A percentile compares a stretch with the other conserved stretches of the same genome.
These are phyloP conservation scores for Hypomyces rosellus DNA, from an alignment of 2,329 filamentous ascomycete genomes.

Conservation along the genomic window DNA sequence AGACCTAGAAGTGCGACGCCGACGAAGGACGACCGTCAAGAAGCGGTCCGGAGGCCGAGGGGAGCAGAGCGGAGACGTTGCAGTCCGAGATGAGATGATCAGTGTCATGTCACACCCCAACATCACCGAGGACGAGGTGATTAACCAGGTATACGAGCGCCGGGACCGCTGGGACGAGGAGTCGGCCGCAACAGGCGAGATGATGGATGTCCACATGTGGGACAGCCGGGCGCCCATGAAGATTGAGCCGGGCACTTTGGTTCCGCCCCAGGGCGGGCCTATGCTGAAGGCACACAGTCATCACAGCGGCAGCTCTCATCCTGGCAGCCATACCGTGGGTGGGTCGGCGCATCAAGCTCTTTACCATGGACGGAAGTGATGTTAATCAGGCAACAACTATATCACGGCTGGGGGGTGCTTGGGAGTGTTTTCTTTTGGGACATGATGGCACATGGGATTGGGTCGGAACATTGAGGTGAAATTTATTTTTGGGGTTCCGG, in stretches of 20 bases:
- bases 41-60: constrained; percentile 20
- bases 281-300: constrained; percentile 16
- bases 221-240: constrained; percentile 22
- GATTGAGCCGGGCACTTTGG: constrained; percentile 20
- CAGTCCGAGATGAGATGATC: constrained; percentile 36
- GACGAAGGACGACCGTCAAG: constrained; percentile 33
- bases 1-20: constrained; percentile 31
- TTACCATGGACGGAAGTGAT: constrained; percentile 5
- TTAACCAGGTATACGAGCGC: constrained; percentile 25
- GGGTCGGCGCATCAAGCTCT: background rate
- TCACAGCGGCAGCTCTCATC: background rate
- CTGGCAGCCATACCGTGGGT: background rate
- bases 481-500: constrained; percentile 1
- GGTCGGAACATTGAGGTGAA: background rate
- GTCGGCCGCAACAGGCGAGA: constrained; percentile 16
- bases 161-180: constrained; percentile 23
- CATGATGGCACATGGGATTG: constrained; percentile 6
- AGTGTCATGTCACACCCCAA: constrained; percentile 27
- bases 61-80: constrained; percentile 21
- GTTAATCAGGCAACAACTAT: background rate
- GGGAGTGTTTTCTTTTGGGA: background rate
- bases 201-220: constrained; percentile 26
- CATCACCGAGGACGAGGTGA: constrained; percentile 28
- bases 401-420: too few species aligned
- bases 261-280: constrained; percentile 14